Evolutionary conservation across 1,284 basidiomycete species (phyloP).

Genomic region (Cerioporus squamosus): DNA sequence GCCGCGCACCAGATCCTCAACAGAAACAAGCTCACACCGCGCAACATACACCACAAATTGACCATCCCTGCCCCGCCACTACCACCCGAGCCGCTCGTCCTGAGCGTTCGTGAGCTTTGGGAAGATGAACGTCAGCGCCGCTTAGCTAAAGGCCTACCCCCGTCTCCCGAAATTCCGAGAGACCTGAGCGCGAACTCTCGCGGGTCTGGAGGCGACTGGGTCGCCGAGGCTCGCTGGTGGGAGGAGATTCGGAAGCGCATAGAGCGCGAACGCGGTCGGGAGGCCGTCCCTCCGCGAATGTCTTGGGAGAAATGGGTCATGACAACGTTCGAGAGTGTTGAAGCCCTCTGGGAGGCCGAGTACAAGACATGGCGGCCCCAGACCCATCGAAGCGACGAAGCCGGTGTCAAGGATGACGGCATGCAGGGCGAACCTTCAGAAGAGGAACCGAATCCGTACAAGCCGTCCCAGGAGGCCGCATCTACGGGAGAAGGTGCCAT

Average conservation of each 20-base stretch:
- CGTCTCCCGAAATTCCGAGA: slow-evolving; percentile 69
- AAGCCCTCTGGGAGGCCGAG: slow-evolving; percentile 70
- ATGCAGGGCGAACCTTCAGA: background rate
- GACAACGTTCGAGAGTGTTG: slow-evolving; percentile 87
- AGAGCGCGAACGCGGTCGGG: slow-evolving; percentile 46
- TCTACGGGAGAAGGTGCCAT: background rate
- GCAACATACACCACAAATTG: slow-evolving; percentile 79
- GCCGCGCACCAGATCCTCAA: slow-evolving; percentile 87
- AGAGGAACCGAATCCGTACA: slow-evolving; percentile 35
- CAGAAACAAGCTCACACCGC: slow-evolving; percentile 65
- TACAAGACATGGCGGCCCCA: slow-evolving; percentile 61
- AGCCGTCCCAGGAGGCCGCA: slow-evolving; percentile 10
- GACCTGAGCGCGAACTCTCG: slow-evolving; percentile 67
- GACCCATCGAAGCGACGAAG: background rate
- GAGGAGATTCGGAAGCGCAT: slow-evolving; percentile 62
- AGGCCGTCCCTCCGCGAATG: slow-evolving; percentile 32
- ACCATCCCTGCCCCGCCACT: slow-evolving; percentile 55
- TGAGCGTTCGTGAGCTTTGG: slow-evolving; percentile 93
- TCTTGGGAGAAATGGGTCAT: slow-evolving; percentile 72
- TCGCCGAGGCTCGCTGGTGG: slow-evolving; percentile 72
- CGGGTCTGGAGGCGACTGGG: slow-evolving; percentile 64
- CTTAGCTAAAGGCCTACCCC: slow-evolving; percentile 62
- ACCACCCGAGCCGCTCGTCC: slow-evolving; percentile 79
- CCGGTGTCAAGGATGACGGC: background rate
- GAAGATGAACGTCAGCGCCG: slow-evolving; percentile 87